Conservation (phyloP, 345 rosid species). For the Eucalyptus urophylla region DNA sequence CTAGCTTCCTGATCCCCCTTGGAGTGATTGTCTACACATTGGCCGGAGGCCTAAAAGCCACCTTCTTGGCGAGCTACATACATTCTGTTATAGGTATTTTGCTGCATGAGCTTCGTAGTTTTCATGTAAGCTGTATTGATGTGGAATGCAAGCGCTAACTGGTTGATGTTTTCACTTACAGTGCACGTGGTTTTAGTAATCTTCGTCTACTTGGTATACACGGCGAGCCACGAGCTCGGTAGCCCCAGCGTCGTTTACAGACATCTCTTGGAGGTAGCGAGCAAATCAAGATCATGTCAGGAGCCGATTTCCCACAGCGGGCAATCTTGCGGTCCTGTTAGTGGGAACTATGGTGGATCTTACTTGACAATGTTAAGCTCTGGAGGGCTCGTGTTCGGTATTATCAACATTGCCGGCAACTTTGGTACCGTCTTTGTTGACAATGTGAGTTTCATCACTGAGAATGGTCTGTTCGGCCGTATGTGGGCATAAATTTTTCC, state of each 20-base stretch:
- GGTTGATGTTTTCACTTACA: slow-evolving; percentile 8
- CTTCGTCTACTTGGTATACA: slow-evolving; percentile 79
- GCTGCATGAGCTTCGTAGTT: neutral
- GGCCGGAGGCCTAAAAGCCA: slow-evolving; percentile 95
- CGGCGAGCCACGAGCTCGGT: slow-evolving; percentile 67
- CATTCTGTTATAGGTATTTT: slow-evolving; percentile 74
- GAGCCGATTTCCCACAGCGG: slow-evolving; percentile 61
- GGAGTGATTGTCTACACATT: slow-evolving; percentile 79
- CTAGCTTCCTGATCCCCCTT: slow-evolving; percentile 89
- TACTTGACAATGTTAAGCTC: slow-evolving; percentile 86
- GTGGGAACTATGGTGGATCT: slow-evolving; percentile 66
- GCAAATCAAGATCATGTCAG: slow-evolving; percentile 53
- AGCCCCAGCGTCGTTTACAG: slow-evolving; percentile 55
- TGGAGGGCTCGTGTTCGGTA: slow-evolving; percentile 85
- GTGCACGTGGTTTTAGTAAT: slow-evolving; percentile 79
- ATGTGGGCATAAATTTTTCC: neutral
- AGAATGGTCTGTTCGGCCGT: neutral
- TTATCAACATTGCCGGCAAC: slow-evolving; percentile 82
- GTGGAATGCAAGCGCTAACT: neutral
- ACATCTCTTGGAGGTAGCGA: slow-evolving; percentile 38
- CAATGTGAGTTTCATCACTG: slow-evolving; percentile 41
- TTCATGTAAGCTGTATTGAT: neutral
- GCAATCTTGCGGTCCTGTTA: slow-evolving; percentile 78
- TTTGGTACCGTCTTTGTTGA: slow-evolving; percentile 91
- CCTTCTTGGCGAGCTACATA: slow-evolving; percentile 89